Evolutionary conservation across 768 basidiomycete species (phyloP), one percentile per base, ranked within the genome.

Genomic region (Strobilomyces confusus): DNA sequence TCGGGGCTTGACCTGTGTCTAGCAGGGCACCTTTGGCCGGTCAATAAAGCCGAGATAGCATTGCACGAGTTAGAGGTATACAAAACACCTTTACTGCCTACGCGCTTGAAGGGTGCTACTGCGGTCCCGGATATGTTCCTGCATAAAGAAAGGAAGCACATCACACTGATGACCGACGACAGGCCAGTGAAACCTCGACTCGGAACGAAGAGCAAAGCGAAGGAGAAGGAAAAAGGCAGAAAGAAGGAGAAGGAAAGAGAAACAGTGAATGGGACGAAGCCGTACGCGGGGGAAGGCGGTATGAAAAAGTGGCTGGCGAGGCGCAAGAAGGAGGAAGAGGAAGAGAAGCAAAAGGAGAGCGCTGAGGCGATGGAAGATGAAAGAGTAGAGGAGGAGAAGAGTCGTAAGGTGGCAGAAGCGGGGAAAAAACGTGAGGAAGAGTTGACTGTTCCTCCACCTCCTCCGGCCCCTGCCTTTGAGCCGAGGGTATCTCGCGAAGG

Each of bases 201-300:
- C 17, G 80, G 79, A 15, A 76, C 71, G 25, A 72, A 71, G 58
- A 59, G 49, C 17, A 69, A 72, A 58, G 62, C 71, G 59, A 70
- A 75, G 63, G 63, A 62, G 6, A 67, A 63, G 43, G 67, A 56
- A 1, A 67, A 63, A 45, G 66, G 55, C 14, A 77, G 76, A 60
- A 68, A 62, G 33, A 73, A 67, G 40, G 62, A 70, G 37, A 68
- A 66, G 44, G 62, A 71, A 29, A 68, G 67, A 42, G 67, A 54
- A 22, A 65, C 73, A 17, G 68, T 74, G 14, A 83, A 82, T 56
- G 78, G 77, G 36, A 80, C 80, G 19, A 90, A 90, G 61, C 89
- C 89, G 4, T 91, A 91, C 60, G 83, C 87, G 1, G 89, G 88
- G 8, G 80, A 82, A 56, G 86, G 88, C 48, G 86, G 87, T 1